These are phyloP conservation scores for Hypoxylon trugodes DNA, from an alignment of 495 filamentous ascomycete genomes.

Conservation along the genomic window DNA sequence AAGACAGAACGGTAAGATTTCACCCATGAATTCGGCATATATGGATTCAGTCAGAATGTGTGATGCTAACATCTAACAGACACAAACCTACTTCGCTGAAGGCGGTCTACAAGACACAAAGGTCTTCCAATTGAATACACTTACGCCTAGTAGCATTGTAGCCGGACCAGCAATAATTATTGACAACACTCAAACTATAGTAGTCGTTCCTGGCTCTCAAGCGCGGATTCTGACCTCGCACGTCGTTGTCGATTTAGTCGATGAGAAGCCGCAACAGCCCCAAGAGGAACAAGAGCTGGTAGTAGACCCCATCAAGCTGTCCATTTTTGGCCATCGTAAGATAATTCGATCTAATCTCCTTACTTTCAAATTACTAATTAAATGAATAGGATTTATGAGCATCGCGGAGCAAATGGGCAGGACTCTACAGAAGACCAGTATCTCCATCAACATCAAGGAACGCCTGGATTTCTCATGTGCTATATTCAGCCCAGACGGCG, in stretches of 20 bases:
- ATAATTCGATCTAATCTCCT: too few species aligned
- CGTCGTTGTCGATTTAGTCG: constrained; percentile 69
- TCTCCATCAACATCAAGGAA: constrained; percentile 98
- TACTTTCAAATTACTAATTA: too few species aligned
- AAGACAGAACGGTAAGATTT: constrained; percentile 69
- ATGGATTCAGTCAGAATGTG: constrained; percentile 1
- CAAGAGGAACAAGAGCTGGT: constrained; percentile 40
- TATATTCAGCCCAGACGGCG: constrained; percentile 87
- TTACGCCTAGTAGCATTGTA: constrained; percentile 71
- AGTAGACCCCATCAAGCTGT: constrained; percentile 89
- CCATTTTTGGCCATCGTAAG: constrained; percentile 94
- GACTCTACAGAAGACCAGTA: constrained; percentile 94
- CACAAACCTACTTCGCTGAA: constrained; percentile 67
- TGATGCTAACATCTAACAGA: constrained; percentile 53
- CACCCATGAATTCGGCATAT: constrained; percentile 45
- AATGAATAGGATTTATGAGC: constrained; percentile 99
- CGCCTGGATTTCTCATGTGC: constrained; percentile 96
- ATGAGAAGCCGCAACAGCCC: constrained; percentile 59
- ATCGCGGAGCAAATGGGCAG: constrained; percentile 98
- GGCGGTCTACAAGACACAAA: constrained; percentile 72
- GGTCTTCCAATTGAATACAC: constrained; percentile 75
- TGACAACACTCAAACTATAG: constrained; percentile 85
- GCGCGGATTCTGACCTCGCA: constrained; percentile 67
- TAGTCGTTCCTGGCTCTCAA: constrained; percentile 74
- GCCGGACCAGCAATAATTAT: constrained; percentile 81